A percentile compares a stretch with the other conserved stretches of the same genome.
Conservation (phyloP, 805 yeast species). For the Komagataella ulmi region DNA sequence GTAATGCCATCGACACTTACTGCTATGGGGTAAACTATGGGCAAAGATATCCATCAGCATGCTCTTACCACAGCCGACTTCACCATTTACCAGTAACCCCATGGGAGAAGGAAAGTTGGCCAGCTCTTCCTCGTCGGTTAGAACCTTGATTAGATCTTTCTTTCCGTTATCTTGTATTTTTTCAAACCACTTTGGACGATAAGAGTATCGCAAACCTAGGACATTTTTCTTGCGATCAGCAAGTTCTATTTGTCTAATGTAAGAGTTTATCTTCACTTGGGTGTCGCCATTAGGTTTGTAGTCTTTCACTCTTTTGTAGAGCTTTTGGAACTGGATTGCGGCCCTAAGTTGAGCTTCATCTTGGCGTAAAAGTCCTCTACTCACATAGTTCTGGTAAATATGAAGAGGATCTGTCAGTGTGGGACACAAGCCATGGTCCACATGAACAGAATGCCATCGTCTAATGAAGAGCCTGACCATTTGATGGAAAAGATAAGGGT, state of each 20-base stretch:
- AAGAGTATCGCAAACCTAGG: conserved; percentile 14
- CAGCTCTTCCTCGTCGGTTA: conserved; percentile 52
- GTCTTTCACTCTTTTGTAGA: conserved; percentile 43
- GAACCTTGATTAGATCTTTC: conserved; percentile 29
- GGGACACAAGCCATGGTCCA: neutral
- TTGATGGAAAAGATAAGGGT: neutral
- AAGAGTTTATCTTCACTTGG: conserved; percentile 25
- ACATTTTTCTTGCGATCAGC: conserved; percentile 7
- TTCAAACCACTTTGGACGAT: conserved; percentile 16
- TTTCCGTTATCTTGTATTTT: conserved; percentile 1
- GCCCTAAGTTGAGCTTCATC: conserved; percentile 53
- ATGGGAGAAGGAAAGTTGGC: conserved; percentile 42
- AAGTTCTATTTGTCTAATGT: conserved; percentile 17
- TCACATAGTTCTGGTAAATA: conserved; percentile 39
- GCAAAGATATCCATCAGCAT: conserved; percentile 68
- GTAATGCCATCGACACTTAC: conserved; percentile 62
- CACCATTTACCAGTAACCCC: conserved; percentile 51
- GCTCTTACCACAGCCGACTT: conserved; percentile 65
- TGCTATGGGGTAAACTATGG: conserved; percentile 42
- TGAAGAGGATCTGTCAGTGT: conserved; percentile 47
- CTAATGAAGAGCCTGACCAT: neutral
- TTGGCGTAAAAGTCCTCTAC: conserved; percentile 33
- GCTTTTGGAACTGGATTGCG: conserved; percentile 47
- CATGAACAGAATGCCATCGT: neutral
- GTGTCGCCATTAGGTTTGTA: conserved; percentile 42